phyloP scores from a whole-genome alignment of 1,284 basidiomycete genomes.

The Cryptococcus wingfieldii region DNA sequence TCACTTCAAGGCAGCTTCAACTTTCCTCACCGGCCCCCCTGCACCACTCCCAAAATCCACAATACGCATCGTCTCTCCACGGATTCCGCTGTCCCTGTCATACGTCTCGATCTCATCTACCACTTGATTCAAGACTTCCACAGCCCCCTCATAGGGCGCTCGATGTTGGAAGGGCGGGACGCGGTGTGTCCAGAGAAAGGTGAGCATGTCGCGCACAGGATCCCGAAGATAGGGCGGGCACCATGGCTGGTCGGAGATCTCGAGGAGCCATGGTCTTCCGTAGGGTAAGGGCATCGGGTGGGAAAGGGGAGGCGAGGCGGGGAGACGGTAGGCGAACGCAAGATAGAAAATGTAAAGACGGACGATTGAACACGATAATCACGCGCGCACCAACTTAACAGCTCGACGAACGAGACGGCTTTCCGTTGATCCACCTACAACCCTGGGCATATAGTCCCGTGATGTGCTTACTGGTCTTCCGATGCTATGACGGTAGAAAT shows the following conservation, averaged over 20 bases:
- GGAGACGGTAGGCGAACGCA: no score
- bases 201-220: constrained; percentile 28
- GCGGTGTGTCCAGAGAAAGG: constrained; percentile 31
- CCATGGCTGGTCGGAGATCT: constrained; percentile 36
- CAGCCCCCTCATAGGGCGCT: constrained; percentile 28
- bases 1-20: constrained; percentile 40
- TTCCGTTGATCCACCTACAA: no score
- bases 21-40: constrained; percentile 33
- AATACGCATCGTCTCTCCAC: constrained; percentile 9
- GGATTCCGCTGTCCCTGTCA: constrained; percentile 1
- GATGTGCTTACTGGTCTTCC: no score
- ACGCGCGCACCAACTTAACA: no score
- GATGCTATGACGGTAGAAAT: no score
- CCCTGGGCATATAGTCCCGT: no score
- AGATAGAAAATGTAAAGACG: no score
- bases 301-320: neutral
- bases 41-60: constrained; percentile 44
- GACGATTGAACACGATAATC: no score
- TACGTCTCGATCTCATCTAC: constrained; percentile 22
- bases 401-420: no score
- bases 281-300: constrained; percentile 21
- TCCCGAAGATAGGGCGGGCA: constrained; percentile 29
- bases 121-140: constrained; percentile 26
- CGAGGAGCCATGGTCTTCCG: constrained; percentile 29
- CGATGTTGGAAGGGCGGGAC: constrained; percentile 25